A percentile compares a stretch with the other conserved stretches of the same genome.
phyloP scores from a whole-genome alignment of 2,329 filamentous ascomycete species.

The Fusarium sp. region DNA sequence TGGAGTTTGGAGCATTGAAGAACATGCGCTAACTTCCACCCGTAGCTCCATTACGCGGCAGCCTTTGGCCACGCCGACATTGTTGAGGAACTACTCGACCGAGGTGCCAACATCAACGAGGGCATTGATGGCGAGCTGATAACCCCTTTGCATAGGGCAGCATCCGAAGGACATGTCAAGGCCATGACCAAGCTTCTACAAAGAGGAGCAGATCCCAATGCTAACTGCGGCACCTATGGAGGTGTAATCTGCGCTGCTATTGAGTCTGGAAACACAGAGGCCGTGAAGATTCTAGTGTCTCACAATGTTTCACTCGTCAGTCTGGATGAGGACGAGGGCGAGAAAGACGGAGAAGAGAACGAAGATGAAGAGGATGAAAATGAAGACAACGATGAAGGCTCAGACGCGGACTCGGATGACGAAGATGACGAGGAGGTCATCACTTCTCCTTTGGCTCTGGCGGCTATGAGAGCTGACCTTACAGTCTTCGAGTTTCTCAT shows the following conservation, averaged over 20 bases:
- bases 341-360: not conserved
- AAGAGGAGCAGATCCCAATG: constrained; percentile 56
- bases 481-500: constrained; percentile 59
- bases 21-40: not conserved
- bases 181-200: constrained; percentile 58
- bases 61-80: constrained; percentile 18
- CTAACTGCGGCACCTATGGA: constrained; percentile 45
- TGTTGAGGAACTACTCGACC: constrained; percentile 31
- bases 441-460: constrained; percentile 54
- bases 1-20: too few relatives aligned
- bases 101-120: constrained; percentile 41
- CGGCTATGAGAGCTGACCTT: constrained; percentile 55
- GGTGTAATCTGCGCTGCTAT: constrained; percentile 59
- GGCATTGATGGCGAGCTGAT: constrained; percentile 50
- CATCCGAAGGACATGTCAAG: constrained; percentile 54
- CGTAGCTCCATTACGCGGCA: constrained; percentile 35
- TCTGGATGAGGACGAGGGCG: not conserved
- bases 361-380: constrained; percentile 26
- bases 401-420: not conserved
- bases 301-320: constrained; percentile 54
- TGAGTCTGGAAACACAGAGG: constrained; percentile 56
- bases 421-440: constrained; percentile 31
- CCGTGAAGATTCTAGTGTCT: constrained; percentile 57
- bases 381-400: not conserved
- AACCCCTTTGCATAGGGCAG: constrained; percentile 58